Percentiles rank a stretch among this genome's conserved stretches.
These are phyloP conservation scores for Roridomyces roridus DNA, from an alignment of 768 basidiomycete species.

Conservation along the genomic window DNA sequence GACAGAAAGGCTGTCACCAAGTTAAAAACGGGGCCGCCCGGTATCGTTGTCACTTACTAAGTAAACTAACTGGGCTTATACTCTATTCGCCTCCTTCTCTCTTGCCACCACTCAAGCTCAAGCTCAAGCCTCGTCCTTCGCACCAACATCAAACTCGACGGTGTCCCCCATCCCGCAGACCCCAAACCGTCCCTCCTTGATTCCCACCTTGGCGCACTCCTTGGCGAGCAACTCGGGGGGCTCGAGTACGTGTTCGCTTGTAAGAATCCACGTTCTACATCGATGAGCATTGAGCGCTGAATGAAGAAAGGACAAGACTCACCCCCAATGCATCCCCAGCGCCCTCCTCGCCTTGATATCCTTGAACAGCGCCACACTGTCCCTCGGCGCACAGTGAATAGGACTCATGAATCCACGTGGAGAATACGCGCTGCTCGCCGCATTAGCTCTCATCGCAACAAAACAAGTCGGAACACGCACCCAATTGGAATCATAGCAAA, in stretches of 20 bases:
- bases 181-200: constrained; percentile 61
- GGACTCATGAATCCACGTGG: constrained; percentile 62
- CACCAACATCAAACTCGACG: constrained; percentile 25
- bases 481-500: constrained; percentile 77
- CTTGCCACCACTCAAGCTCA: too few relatives aligned
- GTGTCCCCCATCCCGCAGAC: constrained; percentile 71
- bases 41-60: too few relatives aligned
- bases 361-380: constrained; percentile 70
- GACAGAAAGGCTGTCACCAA: too few relatives aligned
- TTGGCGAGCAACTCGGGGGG: constrained; percentile 60
- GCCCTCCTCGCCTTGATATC: constrained; percentile 66
- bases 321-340: constrained; percentile 78
- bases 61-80: too few relatives aligned
- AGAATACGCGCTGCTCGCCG: constrained; percentile 55
- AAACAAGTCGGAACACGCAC: constrained; percentile 35
- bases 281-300: too few relatives aligned
- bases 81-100: too few relatives aligned
- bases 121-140: neutral
- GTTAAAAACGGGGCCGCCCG: too few relatives aligned
- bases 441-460: constrained; percentile 20
- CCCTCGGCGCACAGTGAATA: constrained; percentile 71
- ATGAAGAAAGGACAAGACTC: constrained; percentile 23
- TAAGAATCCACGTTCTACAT: constrained; percentile 57
- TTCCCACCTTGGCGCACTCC: constrained; percentile 56
- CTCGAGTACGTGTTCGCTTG: constrained; percentile 61